Conservation (phyloP, 2,329 filamentous ascomycete genomes). For the Pestalotiopsis sp. region DNA sequence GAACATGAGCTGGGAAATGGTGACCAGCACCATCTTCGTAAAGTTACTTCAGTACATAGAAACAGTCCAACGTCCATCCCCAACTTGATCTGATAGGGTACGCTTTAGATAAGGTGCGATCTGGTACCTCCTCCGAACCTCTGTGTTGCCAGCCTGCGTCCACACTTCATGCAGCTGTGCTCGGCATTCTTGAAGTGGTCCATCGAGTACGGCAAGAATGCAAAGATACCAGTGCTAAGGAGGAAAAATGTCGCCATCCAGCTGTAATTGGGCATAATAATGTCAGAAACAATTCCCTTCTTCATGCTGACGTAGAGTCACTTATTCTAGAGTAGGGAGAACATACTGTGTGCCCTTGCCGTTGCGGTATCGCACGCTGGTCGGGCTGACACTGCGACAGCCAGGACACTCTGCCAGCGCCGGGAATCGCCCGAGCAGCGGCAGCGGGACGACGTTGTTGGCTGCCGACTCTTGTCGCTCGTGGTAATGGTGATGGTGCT, state of each 20-base stretch:
- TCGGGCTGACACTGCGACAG: not conserved
- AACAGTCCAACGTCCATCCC: too few species aligned
- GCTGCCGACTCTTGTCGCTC: not conserved
- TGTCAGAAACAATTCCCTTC: too few species aligned
- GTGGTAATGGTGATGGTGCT: not conserved
- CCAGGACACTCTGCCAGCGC: not conserved
- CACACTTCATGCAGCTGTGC: constrained; percentile 5
- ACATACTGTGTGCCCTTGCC: constrained; percentile 5
- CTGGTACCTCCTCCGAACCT: not conserved
- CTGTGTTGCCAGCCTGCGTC: not conserved
- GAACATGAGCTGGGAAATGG: too few species aligned
- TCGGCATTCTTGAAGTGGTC: constrained; percentile 7
- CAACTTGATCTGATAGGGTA: too few species aligned
- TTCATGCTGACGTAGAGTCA: too few species aligned
- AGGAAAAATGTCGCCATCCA: constrained; percentile 5
- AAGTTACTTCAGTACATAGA: too few species aligned
- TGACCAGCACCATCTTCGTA: too few species aligned
- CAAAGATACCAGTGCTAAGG: not conserved
- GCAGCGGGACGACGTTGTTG: not conserved
- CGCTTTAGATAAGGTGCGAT: not conserved
- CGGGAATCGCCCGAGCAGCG: not conserved
- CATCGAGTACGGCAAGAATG: not conserved
- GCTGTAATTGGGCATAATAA: not conserved
- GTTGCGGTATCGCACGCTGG: not conserved
- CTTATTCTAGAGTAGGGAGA: too few species aligned